A percentile compares a stretch with the other conserved stretches of the same genome.
Evolutionary conservation across 306 rosid genomes (phyloP).

Genomic region (Ceratonia siliqua): DNA sequence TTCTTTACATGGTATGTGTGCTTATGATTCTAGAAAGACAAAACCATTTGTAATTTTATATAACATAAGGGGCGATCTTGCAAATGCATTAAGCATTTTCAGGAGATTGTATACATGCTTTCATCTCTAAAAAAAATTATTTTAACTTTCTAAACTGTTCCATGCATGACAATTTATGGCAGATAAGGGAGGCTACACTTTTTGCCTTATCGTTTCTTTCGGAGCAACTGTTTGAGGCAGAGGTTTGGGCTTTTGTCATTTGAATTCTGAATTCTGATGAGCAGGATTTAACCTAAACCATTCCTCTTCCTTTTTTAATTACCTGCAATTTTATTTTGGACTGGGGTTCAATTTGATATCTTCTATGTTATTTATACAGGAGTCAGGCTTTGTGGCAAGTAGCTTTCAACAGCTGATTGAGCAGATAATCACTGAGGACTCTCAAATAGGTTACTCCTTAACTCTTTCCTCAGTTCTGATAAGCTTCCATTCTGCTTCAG

Average conservation of each 20-base stretch:
- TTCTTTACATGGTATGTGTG: conserved; percentile 2
- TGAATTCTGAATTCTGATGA: conserved; percentile 20
- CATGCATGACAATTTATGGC: conserved; percentile 44
- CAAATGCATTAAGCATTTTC: conserved; percentile 4
- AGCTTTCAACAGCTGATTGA: conserved; percentile 59
- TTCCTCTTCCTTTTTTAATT: conserved; percentile 23
- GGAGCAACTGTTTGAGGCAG: conserved; percentile 72
- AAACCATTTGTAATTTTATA: background rate
- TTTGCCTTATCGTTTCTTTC: conserved; percentile 79
- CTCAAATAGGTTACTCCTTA: conserved; percentile 54
- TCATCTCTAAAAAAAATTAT: background rate
- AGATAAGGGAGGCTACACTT: conserved; percentile 89
- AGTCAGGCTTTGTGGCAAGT: conserved; percentile 42
- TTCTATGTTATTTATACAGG: conserved; percentile 48
- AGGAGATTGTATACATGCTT: background rate
- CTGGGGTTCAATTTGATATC: conserved; percentile 6
- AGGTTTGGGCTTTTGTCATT: conserved; percentile 52
- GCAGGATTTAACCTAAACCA: conserved; percentile 16
- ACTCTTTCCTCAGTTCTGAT: background rate
- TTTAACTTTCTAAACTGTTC: conserved; percentile 30
- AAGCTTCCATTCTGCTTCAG: conserved; percentile 27
- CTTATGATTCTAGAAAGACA: conserved; percentile 25
- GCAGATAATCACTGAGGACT: conserved; percentile 67
- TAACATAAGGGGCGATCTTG: background rate
- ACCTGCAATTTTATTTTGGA: background rate